Evolutionary conservation across 345 rosid species (phyloP).

Genomic region (Hevea brasiliensis): DNA sequence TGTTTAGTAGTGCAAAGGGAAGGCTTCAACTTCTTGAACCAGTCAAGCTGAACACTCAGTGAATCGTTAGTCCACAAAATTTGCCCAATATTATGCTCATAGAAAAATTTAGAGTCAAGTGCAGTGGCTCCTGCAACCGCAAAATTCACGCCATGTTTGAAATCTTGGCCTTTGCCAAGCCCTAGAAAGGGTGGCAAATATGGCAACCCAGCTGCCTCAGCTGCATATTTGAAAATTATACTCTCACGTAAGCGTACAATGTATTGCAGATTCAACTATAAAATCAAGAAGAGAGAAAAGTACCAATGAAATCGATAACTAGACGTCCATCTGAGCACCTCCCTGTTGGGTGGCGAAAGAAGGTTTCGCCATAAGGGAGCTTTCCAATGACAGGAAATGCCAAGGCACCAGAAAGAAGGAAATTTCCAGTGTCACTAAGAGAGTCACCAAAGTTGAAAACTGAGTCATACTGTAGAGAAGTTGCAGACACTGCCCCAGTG

Average conservation of each 20-base stretch:
- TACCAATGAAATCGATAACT: conserved; percentile 69
- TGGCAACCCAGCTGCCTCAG: conserved; percentile 61
- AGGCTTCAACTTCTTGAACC: conserved; percentile 64
- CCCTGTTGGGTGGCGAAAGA: conserved; percentile 57
- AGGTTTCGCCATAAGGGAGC: conserved; percentile 64
- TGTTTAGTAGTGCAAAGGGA: conserved; percentile 44
- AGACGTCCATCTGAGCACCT: conserved; percentile 76
- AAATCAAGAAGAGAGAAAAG: background rate
- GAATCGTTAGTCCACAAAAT: conserved; percentile 49
- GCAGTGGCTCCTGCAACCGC: conserved; percentile 81
- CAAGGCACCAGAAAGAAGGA: conserved; percentile 49
- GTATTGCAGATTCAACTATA: too few relatives aligned
- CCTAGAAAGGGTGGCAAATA: conserved; percentile 52
- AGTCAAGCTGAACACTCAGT: conserved; percentile 49
- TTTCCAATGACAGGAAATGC: conserved; percentile 49
- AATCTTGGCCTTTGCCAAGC: conserved; percentile 20
- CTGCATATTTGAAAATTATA: conserved; percentile 25
- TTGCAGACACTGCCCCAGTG: conserved; percentile 24
- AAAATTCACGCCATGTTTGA: conserved; percentile 46
- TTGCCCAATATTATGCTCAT: conserved; percentile 29
- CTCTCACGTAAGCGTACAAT: too few relatives aligned
- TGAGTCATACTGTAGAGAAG: conserved; percentile 43
- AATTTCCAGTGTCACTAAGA: conserved; percentile 74
- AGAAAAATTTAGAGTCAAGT: conserved; percentile 40
- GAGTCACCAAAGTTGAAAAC: conserved; percentile 84